Evolutionary conservation across 2,329 filamentous ascomycete species (phyloP), one percentile per base, ranked within the genome.

Genomic region (Leptographium wingfieldii): DNA sequence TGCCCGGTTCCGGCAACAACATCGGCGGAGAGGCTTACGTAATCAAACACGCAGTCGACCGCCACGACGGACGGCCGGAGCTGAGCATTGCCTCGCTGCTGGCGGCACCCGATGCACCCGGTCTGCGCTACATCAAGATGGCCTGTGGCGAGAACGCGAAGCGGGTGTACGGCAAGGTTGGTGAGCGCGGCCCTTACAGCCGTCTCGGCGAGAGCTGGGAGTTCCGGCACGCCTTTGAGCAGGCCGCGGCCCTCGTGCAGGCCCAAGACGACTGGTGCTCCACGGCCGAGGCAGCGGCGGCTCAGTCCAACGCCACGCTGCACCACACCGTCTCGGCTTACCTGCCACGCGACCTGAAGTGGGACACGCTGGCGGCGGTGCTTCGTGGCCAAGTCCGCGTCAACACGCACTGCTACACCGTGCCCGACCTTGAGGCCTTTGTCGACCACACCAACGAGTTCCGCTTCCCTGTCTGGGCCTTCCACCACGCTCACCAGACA

Each of bases 391-490:
- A 88, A 64, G 83, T 88, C 6, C 79, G 84, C 61, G 77, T 88
- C 63, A 87, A 88, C 71, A 84, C 82, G 0, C 86, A 89, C 65
- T 88, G 86, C 71, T 89, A 88, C 69, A 87, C 83, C 0, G 76
- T 86, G 1, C 78, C 84, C 0, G 86, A 88, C 65, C 73, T 88
- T 9, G 85, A 88, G 69, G 81, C 82, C 38, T 86, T 88, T 68
- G 79, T 88, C 3, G 79, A 85, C 62, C 84, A 87, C 67, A 86
- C 82, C 16, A 86, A 88, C 64, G 86, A 88, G 74, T 89, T 88
- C 72, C 78, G 82, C 62, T 87, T 88, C 65, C 70, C 80, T 0
- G 73, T 88, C 4, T 76, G 82, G 14, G 84, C 85, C 0, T 88
- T 88, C 66, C 85, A 88, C 67, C 85, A 88, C 66, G 85, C 85